Evolutionary conservation across 2,329 filamentous ascomycete genomes (phyloP), one percentile per base, ranked within the genome.

Genomic region (Talaromyces sp.): DNA sequence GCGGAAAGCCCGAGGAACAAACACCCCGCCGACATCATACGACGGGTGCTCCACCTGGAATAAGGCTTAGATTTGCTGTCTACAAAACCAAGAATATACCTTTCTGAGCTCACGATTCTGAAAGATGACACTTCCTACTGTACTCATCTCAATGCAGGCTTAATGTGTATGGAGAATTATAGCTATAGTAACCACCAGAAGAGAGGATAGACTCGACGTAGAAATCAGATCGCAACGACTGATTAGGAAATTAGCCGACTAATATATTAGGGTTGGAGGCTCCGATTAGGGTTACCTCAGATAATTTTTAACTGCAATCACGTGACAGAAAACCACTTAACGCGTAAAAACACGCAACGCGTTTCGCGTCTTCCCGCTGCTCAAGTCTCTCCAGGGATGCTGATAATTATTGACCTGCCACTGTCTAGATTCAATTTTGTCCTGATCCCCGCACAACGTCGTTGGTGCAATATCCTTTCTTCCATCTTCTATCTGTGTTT

Each of bases 271-370:
- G 56, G 56, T 43, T 58, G 16, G 11, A 6, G 2, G 27, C 24
- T 2, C 47, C 6, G 27, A 58, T 27, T 58, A 58, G 56, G 56
- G 56, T 58, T 27, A n/a, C 27, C 27, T 7, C 2, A 1, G 37
- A 16, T 9, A 39, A 24, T 24, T 14, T 35, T 2, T 1, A n/a
- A 5, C 13, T 6, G 1, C 10, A 5, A 49, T 35, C 49, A 56
- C 39, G 54, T 57, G 54, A 57, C 6, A 1, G 1, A 16, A 66
- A 76, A 75, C 70, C 77, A 79, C 73, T 79, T 79, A 73, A 79
- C 78, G 76, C 78, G 77, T 71, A n/a, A 59, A 3, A 45, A 66
- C 50, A 74, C 77, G 76, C 76, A 76, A 73, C 72, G 75, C 74
- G 75, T 73, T 65, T 73, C 71, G 74, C 70, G 71, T 73, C 65